Evolutionary conservation across 331 rosid species (phyloP), one percentile per base, ranked within the genome.

Genomic region (Acacia pycnantha): DNA sequence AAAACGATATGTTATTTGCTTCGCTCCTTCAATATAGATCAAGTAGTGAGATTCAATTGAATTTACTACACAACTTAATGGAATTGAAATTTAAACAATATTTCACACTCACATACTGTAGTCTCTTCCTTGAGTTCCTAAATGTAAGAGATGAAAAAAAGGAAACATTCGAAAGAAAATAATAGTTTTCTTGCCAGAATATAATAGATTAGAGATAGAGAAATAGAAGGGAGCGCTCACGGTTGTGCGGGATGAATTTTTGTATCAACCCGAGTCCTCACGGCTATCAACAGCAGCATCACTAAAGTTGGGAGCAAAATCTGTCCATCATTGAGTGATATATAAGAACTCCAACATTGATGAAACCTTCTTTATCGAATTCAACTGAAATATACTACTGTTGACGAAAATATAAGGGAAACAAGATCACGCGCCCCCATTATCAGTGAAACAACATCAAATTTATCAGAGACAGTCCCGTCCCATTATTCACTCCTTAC

Each of bases 251-350:
- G 94, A 84, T 95, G 99, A 89, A 95, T 91, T 79, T 90, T 92
- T 0, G 97, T 95, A 89, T 93, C 98, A 37, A 88, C 99, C 78
- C 56, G 90, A 14, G 92, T 95, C 92, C 99, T 87, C 46, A 95
- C 89, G 6, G 90, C 93, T 83, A 89, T 91, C 73, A 95, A 88
- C 84, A 95, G 88, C 89, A 93, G 48, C 92, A 95, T 85, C 80
- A 95, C 98, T 62, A 92, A 70, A 35, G 98, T 85, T 24, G 99
- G 99, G 67, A 95, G 99, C 81, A 95, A 93, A 86, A 95, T 90
- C 99, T 95, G 91, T 74, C 85, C 82, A 24, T 59, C 58, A 88
- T 86, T 62, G 31, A 88, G 35, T 15, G 50, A 61, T 31, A 70
- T 8, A 40, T 84, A 81, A 86, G 75, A 82, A 77, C 10, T 75